Evolutionary conservation across 768 basidiomycete species (phyloP), one percentile per base, ranked within the genome.

Genomic region (Cystobasidium onofrii): DNA sequence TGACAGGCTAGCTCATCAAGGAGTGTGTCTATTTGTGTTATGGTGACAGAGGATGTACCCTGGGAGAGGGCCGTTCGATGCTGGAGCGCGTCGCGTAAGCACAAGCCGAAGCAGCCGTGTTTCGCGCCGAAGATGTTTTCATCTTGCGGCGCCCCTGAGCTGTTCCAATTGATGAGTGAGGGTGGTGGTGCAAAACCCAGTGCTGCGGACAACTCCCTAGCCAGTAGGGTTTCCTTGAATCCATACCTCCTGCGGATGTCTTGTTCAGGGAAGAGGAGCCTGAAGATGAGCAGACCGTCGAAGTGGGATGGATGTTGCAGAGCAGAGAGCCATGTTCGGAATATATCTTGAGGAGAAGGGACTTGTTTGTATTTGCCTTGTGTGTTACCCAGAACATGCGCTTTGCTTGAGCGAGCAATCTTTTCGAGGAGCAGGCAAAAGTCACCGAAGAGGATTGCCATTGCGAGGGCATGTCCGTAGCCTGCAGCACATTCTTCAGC

Each of bases 221-320:
- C 75, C 9, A 77, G 73, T 9, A 57, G 25, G 18, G 63, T 29
- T 41, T 73, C 73, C 10, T 63, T 60, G 43, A 74, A 12, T 33
- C n/a, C 55, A 9, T 18, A 18, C 46, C 76, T 77, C 88, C 93
- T 84, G 18, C 85, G 81, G 0, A 82, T 77, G 74, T 93, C 90
- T 72, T 91, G 87, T 74, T 93, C 88, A 0, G 93, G 92, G 78
- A 93, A 94, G n/a, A 95, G 82, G 3, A 92, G 81, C 7, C 87
- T 86, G 77, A 94, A 88, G 34, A 91, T 81, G 4, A 85, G 84
- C 17, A 84, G 83, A 10, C 87, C 86, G 17, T 71, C 50, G 20
- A 27, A 54, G 25, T 29, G 52, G 13, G 27, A 33, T 4, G 55
- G 33, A 10, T 6, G 7, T 7, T 61, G 15, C 50, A 55, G 27